Conservation (phyloP, 1,284 basidiomycete genomes). For the Vanrija sp. region DNA sequence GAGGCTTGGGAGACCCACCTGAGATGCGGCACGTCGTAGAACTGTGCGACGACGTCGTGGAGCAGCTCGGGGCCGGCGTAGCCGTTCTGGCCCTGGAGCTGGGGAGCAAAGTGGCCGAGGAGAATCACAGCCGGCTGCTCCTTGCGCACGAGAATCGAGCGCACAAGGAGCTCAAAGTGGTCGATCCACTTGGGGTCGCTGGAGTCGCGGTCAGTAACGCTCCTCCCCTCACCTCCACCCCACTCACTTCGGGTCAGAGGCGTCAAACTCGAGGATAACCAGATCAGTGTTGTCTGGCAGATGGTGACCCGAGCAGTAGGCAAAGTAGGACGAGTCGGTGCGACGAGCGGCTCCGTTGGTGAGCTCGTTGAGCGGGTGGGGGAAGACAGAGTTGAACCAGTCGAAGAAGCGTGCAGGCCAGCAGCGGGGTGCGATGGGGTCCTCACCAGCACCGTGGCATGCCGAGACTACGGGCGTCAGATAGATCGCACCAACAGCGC, state of each 20-base stretch:
- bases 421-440: constrained; percentile 75
- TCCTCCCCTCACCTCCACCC: too few relatives aligned
- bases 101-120: constrained; percentile 85
- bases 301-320: constrained; percentile 84
- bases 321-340: constrained; percentile 87
- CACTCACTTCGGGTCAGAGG: constrained; percentile 75
- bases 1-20: not conserved
- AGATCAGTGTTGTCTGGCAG: constrained; percentile 86
- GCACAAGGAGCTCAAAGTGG: constrained; percentile 83
- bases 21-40: constrained; percentile 90
- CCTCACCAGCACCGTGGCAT: constrained; percentile 88
- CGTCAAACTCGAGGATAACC: constrained; percentile 87
- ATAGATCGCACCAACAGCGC: not conserved
- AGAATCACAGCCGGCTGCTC: constrained; percentile 86
- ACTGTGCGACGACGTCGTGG: constrained; percentile 84
- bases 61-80: constrained; percentile 82
- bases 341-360: constrained; percentile 91
- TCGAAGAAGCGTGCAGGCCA: constrained; percentile 89
- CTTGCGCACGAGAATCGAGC: constrained; percentile 78
- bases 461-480: constrained; percentile 62
- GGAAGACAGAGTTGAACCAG: constrained; percentile 93
- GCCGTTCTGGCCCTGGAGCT: constrained; percentile 69
- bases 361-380: constrained; percentile 87
- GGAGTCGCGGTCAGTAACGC: constrained; percentile 2
- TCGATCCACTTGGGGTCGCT: constrained; percentile 69